Conservation (phyloP, 176 grass and related monocot genomes). For the Paspalum notatum region DNA sequence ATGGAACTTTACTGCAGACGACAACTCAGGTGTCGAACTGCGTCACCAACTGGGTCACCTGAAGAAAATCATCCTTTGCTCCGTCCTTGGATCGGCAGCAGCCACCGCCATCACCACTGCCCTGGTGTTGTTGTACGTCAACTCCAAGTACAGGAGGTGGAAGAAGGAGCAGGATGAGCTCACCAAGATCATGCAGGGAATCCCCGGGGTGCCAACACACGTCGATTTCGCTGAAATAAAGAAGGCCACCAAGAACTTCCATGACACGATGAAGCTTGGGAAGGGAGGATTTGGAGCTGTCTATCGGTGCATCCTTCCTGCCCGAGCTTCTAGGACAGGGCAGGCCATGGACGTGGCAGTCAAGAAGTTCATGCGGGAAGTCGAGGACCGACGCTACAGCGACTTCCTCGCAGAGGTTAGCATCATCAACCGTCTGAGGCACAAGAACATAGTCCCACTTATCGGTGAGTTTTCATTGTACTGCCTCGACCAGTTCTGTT, state of each 20-base stretch:
- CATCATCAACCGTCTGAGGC: constrained; percentile 31
- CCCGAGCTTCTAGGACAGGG: background rate
- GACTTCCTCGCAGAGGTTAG: constrained; percentile 26
- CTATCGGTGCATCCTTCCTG: background rate
- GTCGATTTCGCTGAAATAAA: background rate
- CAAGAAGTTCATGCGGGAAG: background rate
- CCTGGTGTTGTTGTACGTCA: background rate
- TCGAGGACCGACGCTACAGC: background rate
- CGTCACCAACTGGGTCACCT: no score
- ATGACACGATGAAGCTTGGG: background rate
- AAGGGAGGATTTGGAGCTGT: background rate
- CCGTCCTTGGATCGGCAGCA: background rate
- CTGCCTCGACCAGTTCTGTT: no score
- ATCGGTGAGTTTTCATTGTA: background rate
- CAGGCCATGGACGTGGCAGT: background rate
- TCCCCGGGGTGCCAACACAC: background rate
- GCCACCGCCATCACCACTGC: background rate
- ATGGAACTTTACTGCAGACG: no score
- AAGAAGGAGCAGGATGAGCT: constrained; percentile 10
- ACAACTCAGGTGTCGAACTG: no score
- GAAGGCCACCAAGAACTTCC: constrained; percentile 23
- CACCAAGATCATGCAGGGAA: constrained; percentile 1
- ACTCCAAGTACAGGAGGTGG: constrained; percentile 28
- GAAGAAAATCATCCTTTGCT: background rate
- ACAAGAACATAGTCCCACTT: constrained; percentile 28